Percentiles rank a stretch among this genome's conserved stretches.
Evolutionary conservation across 1,139 yeast genomes (phyloP).

Genomic region (Yamadazyma mexicana): DNA sequence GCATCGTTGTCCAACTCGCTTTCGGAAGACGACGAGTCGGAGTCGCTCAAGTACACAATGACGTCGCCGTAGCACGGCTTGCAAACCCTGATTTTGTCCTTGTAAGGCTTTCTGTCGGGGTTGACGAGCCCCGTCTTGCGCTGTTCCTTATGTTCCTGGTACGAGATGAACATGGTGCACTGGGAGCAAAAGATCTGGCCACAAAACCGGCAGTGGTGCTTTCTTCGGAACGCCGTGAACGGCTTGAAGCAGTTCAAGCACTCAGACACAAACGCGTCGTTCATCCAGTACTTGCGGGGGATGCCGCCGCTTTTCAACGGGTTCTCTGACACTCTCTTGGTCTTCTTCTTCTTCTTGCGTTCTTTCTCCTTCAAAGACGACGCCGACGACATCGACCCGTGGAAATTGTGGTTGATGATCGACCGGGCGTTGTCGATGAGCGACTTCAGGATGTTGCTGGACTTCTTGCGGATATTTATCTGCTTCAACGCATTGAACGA

Average conservation of each 20-base stretch:
- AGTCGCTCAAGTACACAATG: slow-evolving; percentile 65
- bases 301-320: slow-evolving; percentile 52
- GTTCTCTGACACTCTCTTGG: slow-evolving; percentile 42
- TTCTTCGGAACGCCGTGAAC: slow-evolving; percentile 78
- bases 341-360: slow-evolving; percentile 22
- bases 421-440: slow-evolving; percentile 42
- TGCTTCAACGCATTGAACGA: slow-evolving; percentile 39
- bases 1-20: slow-evolving; percentile 20
- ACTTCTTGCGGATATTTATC: slow-evolving; percentile 24
- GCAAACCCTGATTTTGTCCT: slow-evolving; percentile 78
- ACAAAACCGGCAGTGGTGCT: slow-evolving; percentile 93
- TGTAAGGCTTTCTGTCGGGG: slow-evolving; percentile 33
- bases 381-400: slow-evolving; percentile 28
- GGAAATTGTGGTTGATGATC: slow-evolving; percentile 31
- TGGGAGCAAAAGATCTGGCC: slow-evolving; percentile 91
- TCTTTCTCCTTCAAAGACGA: slow-evolving; percentile 24
- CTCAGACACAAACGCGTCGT: slow-evolving; percentile 80
- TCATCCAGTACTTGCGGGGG: slow-evolving; percentile 86
- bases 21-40: slow-evolving; percentile 36
- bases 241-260: slow-evolving; percentile 76
- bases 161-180: slow-evolving; percentile 81
- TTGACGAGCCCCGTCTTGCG: slow-evolving; percentile 21
- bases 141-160: slow-evolving; percentile 61
- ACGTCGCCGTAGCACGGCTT: slow-evolving; percentile 75
- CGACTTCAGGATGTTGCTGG: slow-evolving; percentile 34